These are phyloP conservation scores for Miamiensis avidus DNA, from an alignment of 169 alveolate species.

Conservation along the genomic window DNA sequence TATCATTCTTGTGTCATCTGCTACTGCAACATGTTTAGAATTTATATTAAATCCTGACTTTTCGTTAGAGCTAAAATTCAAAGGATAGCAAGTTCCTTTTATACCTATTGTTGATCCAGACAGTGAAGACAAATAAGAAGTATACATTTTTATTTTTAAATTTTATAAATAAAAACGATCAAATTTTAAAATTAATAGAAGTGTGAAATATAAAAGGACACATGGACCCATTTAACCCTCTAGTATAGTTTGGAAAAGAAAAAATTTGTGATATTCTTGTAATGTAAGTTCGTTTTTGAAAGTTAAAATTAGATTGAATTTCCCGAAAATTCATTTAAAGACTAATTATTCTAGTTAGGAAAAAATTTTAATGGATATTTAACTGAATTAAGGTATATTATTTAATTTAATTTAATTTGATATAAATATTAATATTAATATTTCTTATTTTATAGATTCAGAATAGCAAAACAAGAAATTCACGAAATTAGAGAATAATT, in stretches of 20 bases:
- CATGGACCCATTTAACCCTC: neutral
- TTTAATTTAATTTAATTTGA: no score
- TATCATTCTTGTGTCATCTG: neutral
- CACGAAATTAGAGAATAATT: neutral
- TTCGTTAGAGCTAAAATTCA: neutral
- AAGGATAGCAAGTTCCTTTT: neutral
- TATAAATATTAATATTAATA: no score
- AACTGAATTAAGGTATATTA: neutral
- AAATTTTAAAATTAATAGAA: neutral
- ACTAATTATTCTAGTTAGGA: neutral
- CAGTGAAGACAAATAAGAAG: neutral
- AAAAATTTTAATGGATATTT: neutral
- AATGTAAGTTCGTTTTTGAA: neutral
- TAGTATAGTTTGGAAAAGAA: neutral
- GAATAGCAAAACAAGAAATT: neutral
- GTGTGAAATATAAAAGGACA: neutral
- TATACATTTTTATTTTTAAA: no score
- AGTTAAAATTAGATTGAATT: neutral
- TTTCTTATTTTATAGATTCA: neutral
- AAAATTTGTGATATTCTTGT: neutral
- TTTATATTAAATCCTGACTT: neutral
- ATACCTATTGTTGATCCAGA: neutral
- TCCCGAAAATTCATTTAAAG: neutral
- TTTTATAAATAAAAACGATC: no score
- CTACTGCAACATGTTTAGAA: neutral